These are phyloP conservation scores for Venturia pyrina DNA, from an alignment of 2,329 filamentous ascomycete genomes.

Conservation along the genomic window DNA sequence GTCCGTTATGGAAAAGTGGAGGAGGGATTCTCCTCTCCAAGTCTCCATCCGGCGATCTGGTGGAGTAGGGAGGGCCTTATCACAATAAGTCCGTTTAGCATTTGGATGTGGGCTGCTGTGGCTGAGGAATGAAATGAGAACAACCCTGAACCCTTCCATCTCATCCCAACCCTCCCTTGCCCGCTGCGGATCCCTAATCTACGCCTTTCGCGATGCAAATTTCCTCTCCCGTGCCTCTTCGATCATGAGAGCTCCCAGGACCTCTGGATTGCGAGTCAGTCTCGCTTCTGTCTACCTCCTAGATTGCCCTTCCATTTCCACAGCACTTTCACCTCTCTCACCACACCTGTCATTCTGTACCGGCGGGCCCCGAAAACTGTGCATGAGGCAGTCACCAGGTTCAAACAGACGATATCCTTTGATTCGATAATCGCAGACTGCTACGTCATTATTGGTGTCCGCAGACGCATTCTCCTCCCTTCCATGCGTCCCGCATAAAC, in stretches of 20 bases:
- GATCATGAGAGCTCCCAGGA: neutral
- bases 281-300: neutral
- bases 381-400: no score
- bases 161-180: neutral
- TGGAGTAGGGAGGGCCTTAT: neutral
- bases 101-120: neutral
- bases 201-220: neutral
- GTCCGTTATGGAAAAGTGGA: neutral
- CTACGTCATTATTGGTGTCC: neutral
- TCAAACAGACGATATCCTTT: no score
- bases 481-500: neutral
- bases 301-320: neutral
- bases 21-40: neutral
- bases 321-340: no score
- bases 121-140: neutral
- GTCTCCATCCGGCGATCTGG: neutral
- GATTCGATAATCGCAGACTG: neutral
- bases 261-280: neutral
- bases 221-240: neutral
- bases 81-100: neutral
- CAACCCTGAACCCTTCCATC: neutral
- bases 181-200: neutral
- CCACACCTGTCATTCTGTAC: no score
- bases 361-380: no score
- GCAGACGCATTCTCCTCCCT: neutral